Conservation (phyloP, 257 asterid species). For the Marsdenia floribunda region DNA sequence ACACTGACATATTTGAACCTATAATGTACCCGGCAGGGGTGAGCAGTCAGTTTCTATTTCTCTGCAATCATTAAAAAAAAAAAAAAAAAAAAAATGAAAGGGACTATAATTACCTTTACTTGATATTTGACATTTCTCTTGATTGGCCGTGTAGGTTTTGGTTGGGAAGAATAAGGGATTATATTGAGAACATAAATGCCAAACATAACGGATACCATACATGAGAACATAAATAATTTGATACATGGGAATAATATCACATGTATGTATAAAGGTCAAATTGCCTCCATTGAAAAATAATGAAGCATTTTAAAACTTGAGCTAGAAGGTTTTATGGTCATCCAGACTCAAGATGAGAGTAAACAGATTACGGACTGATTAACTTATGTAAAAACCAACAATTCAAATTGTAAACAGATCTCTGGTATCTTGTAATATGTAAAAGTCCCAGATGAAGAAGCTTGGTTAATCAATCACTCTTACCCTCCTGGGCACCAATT, state of each 20-base stretch:
- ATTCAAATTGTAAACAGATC: background rate
- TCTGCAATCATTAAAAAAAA: background rate
- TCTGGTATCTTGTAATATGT: constrained; percentile 1
- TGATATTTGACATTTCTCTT: background rate
- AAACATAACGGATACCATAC: background rate
- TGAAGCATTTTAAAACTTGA: background rate
- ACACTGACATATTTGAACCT: background rate
- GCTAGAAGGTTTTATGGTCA: background rate
- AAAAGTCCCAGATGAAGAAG: constrained; percentile 21
- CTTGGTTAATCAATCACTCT: constrained; percentile 66
- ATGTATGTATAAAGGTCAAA: background rate
- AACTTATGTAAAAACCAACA: background rate
- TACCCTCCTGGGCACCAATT: constrained; percentile 81
- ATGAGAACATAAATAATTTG: too few relatives aligned
- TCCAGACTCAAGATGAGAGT: background rate
- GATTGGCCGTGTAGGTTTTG: background rate
- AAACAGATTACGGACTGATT: background rate
- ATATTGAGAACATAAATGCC: background rate
- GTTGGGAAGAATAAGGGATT: background rate
- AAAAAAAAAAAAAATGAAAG: background rate
- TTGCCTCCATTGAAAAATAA: background rate
- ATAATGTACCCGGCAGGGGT: background rate
- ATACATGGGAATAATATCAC: too few relatives aligned
- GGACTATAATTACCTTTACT: background rate
- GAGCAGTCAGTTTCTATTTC: background rate